These are phyloP conservation scores for Trichoderma hamatum DNA, from an alignment of 2,329 filamentous ascomycete genomes.

Conservation along the genomic window DNA sequence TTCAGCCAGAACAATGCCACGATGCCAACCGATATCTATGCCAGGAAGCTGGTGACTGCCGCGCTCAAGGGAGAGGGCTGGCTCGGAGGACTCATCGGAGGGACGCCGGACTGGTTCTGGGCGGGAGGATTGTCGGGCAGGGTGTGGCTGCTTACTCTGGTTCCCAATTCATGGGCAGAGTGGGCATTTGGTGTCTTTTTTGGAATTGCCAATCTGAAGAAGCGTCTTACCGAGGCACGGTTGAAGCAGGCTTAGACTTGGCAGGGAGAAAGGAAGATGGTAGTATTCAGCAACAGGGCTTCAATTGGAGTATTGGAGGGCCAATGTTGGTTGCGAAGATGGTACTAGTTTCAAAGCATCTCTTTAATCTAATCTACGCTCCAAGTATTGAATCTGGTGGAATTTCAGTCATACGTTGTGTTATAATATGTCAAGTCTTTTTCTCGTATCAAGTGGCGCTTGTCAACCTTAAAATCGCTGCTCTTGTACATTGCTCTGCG, in stretches of 20 bases:
- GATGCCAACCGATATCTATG: slow-evolving; percentile 50
- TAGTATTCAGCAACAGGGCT: neutral
- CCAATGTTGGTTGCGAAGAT: neutral
- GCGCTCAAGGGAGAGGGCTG: slow-evolving; percentile 47
- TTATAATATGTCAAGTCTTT: neutral
- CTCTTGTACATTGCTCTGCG: neutral
- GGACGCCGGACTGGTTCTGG: slow-evolving; percentile 42
- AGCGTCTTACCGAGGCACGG: slow-evolving; percentile 30
- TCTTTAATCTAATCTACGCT: neutral
- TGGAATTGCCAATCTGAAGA: slow-evolving; percentile 35
- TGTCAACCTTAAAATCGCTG: neutral
- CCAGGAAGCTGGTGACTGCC: slow-evolving; percentile 46
- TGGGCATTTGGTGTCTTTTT: slow-evolving; percentile 36
- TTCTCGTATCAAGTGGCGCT: neutral
- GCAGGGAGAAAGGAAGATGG: neutral
- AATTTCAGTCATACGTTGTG: neutral
- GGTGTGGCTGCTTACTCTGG: slow-evolving; percentile 35
- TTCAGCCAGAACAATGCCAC: slow-evolving; percentile 55
- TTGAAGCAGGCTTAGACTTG: slow-evolving; percentile 33
- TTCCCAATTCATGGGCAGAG: slow-evolving; percentile 41
- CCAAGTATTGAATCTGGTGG: neutral
- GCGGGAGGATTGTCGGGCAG: slow-evolving; percentile 38
- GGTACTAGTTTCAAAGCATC: neutral
- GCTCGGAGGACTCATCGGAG: slow-evolving; percentile 39
- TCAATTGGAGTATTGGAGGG: neutral